Evolutionary conservation across 495 filamentous ascomycete species (phyloP).

Genomic region (Cercophora scortea): DNA sequence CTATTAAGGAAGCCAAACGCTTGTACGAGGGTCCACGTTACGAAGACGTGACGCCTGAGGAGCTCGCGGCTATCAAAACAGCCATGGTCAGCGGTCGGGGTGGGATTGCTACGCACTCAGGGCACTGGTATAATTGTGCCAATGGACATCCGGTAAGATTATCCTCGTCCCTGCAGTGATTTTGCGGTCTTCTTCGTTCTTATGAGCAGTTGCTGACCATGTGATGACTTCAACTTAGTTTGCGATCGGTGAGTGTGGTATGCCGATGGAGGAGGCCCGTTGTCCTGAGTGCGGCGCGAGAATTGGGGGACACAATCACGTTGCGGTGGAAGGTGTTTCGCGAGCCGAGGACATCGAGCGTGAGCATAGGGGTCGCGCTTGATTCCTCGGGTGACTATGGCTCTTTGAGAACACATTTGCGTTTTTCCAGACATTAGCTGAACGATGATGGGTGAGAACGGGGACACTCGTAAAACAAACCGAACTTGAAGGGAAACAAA

Average conservation of each 20-base stretch:
- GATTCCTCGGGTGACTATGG: too few species aligned
- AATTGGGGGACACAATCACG: conserved; percentile 55
- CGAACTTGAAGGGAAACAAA: too few species aligned
- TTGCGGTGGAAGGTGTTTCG: background rate
- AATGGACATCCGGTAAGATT: conserved; percentile 26
- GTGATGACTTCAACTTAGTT: conserved; percentile 27
- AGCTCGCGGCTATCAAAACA: conserved; percentile 23
- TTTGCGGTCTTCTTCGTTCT: background rate
- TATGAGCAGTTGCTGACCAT: background rate
- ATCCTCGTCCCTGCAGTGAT: background rate
- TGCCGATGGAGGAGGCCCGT: conserved; percentile 51
- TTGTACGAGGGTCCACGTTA: conserved; percentile 7
- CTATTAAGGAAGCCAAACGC: background rate
- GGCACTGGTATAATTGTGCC: conserved; percentile 29
- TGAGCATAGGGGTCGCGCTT: background rate
- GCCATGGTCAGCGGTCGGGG: conserved; percentile 23
- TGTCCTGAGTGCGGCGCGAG: conserved; percentile 59
- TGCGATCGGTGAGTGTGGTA: conserved; percentile 66
- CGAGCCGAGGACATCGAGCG: background rate
- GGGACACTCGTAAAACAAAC: too few species aligned
- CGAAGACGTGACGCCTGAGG: conserved; percentile 21
- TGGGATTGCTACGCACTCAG: conserved; percentile 23
- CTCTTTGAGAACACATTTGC: too few species aligned
- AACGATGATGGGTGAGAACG: too few species aligned
- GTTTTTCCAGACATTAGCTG: too few species aligned